Conservation (phyloP, 192 early-diverging fungal species). For the Podila verticillata region DNA sequence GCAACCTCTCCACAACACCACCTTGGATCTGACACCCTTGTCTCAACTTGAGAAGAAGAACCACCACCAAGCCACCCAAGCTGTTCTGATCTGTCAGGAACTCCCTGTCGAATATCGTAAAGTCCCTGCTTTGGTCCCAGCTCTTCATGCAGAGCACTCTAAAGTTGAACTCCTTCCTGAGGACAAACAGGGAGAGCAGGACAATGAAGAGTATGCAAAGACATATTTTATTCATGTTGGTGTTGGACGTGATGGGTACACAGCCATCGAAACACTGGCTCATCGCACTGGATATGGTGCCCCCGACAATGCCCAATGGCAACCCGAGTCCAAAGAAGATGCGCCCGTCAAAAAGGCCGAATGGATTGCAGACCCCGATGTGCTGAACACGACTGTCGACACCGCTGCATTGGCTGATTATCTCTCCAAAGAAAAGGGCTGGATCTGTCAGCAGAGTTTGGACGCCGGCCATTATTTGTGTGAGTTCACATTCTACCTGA, state of each 20-base stretch:
- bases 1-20: constrained; percentile 27
- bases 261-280: constrained; percentile 58
- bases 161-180: not conserved
- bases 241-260: constrained; percentile 51
- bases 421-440: constrained; percentile 44
- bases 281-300: constrained; percentile 58
- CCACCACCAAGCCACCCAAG: constrained; percentile 29
- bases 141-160: constrained; percentile 38
- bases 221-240: constrained; percentile 67
- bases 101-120: constrained; percentile 69
- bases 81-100: constrained; percentile 38
- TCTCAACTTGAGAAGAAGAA: constrained; percentile 5
- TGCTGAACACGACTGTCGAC: constrained; percentile 53
- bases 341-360: constrained; percentile 25
- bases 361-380: constrained; percentile 29
- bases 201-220: constrained; percentile 29
- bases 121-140: constrained; percentile 53
- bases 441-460: constrained; percentile 47
- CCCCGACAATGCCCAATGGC: constrained; percentile 56
- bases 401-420: constrained; percentile 43
- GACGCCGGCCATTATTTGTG: constrained; percentile 69
- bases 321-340: constrained; percentile 30
- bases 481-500: constrained; percentile 68
- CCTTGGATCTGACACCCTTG: constrained; percentile 15
- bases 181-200: not conserved